Base-by-base conservation (phyloP, 1,284 basidiomycete species). In the Wallemia mellicola region DNA sequence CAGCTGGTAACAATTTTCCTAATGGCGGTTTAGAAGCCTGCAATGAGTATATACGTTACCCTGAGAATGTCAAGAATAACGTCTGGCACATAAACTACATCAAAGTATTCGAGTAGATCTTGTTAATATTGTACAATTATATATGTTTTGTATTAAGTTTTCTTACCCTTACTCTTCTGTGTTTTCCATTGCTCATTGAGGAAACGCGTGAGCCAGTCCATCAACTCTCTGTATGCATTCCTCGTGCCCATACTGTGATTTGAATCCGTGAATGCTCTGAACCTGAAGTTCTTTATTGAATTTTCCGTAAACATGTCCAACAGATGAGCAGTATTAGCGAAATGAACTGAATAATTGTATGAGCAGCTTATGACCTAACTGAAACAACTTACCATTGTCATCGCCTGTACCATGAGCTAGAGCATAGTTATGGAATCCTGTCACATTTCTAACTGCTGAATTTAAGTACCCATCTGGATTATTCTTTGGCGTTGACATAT, bases 191-290 rank as follows among this genome's bases (percentile, higher is more conserved):
- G 86, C 70, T 91, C 86, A 0, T 79, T 64, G 61, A 98, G 71
- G 71, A 88, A 95, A 24, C 71, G 73, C 0, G 80, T 81, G 79
- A 96, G 77, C 71, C 77, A 92, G 71, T 92, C 82, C 64, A 82
- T 83, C 60, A 96, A 71, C 71, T 94, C 91, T 61, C 81, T 70
- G 64, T 83, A 78, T 2, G 83, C 91, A 1, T 82, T 83, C 57
- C 88, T 73, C 61, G 71, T 77, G 24, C 63, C 68, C 62, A 94
- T 89, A 24, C 73, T 68, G 66, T 94, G 87, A 67, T 86, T 83
- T 65, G 84, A 87, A 70, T 98, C 92, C 26, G 87, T 87, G 71
- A 96, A 98, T 83, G 94, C 86, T 67, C 91, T 77, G 71, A 95
- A 94, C 65, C 81, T 75, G 72, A 83, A 96, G 38, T 78, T 78